Base-by-base conservation (phyloP, 2,329 filamentous ascomycete species). In the Ophiostoma novo-ulmi region DNA sequence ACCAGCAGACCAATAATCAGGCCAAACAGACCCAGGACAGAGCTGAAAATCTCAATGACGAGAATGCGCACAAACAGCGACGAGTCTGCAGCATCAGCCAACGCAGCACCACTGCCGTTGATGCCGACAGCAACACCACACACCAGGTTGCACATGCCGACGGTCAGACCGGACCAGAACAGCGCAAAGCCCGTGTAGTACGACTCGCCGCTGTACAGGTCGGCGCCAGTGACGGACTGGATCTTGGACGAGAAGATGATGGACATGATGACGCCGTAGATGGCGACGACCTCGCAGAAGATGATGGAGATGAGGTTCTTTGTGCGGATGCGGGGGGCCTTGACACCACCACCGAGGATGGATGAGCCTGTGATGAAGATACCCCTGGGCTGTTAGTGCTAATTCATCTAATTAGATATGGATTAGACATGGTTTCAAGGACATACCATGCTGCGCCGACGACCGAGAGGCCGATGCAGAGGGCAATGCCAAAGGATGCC, bases 271-370 rank as follows among this genome's bases (percentile, higher is more conserved):
- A 99, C 94, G 77, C 96, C 96, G 86, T 99, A 99, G 81, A 99
- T 99, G 81, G 95, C 95, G 78, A 99, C 95, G 78, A 99, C 95
- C 83, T 99, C 95, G 85, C 95, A 99, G 84, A 99, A 99, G 83
- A 99, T 98, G 81, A 99, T 99, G 77, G 94, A 98, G 80, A 99
- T 98, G 78, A 99, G 82, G 85, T 99, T 99, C 89, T 99, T 99
- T 74, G 95, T 99, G 80, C 95, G 92, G 82, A 99, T 99, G 77
- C 95, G 91, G 52, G 96, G 96, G 65, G 95, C 94, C 81, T 92
- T 94, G 78, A 99, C 95, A 84, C 95, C 95, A 76, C 92, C 95
- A 78, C 96, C 96, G 75, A 99, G 87, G 80, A 99, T 99, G 71
- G 95, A 97, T 72, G 94, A 96, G 76, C 96, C 96, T 44, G 95